A percentile compares a stretch with the other conserved stretches of the same genome.
Evolutionary conservation across 192 early-diverging fungal genomes (phyloP).

Genomic region (Coemansia guatemalensis): DNA sequence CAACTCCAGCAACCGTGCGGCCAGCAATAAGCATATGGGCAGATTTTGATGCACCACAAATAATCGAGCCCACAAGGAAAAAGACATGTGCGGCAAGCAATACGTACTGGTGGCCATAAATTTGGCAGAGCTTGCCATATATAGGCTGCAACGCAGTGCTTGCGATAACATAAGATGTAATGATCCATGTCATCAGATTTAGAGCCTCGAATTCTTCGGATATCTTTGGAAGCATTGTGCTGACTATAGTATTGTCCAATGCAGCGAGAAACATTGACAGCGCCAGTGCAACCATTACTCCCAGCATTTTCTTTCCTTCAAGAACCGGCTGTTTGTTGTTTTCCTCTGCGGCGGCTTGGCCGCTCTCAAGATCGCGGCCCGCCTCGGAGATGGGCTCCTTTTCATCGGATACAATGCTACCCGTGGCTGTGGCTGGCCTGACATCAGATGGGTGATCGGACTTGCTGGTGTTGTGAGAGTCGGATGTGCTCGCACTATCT

Average conservation of each 20-base stretch:
- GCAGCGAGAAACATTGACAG: slow-evolving; percentile 62
- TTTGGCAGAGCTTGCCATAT: slow-evolving; percentile 78
- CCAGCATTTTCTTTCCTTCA: slow-evolving; percentile 36
- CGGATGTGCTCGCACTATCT: too few relatives aligned
- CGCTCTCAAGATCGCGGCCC: slow-evolving; percentile 17
- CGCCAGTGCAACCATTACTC: slow-evolving; percentile 39
- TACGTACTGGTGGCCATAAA: slow-evolving; percentile 70
- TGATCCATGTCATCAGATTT: slow-evolving; percentile 72
- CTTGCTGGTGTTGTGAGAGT: too few relatives aligned
- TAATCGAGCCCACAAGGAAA: slow-evolving; percentile 56
- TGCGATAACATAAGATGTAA: slow-evolving; percentile 63
- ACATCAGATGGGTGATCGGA: too few relatives aligned
- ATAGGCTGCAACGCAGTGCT: slow-evolving; percentile 76
- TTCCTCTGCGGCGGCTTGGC: not conserved
- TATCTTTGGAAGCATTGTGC: slow-evolving; percentile 61
- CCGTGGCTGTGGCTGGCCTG: too few relatives aligned
- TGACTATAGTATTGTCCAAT: slow-evolving; percentile 67
- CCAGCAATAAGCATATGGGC: slow-evolving; percentile 68
- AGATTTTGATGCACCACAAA: slow-evolving; percentile 55
- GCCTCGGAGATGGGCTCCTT: slow-evolving; percentile 10
- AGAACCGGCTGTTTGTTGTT: slow-evolving; percentile 11
- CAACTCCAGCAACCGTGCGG: slow-evolving; percentile 65
- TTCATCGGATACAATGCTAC: too few relatives aligned
- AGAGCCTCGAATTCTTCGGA: slow-evolving; percentile 60
- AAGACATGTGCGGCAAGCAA: slow-evolving; percentile 56